A percentile compares a stretch with the other conserved stretches of the same genome.
Conservation (phyloP, 306 rosid genomes). For the Arachis hypogaea region DNA sequence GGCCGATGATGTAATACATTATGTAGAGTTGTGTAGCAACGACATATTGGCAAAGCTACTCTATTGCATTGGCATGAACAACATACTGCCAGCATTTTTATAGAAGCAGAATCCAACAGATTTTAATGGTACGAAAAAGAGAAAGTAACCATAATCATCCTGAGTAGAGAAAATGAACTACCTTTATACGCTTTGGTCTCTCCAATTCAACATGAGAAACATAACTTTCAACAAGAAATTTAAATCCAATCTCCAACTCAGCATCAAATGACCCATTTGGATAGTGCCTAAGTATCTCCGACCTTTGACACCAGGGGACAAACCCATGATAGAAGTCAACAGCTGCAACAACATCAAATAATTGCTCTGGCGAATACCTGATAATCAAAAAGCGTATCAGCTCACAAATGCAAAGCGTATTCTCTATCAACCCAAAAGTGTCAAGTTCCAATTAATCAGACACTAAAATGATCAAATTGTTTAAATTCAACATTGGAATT, state of each 20-base stretch:
- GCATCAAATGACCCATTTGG: constrained; percentile 98
- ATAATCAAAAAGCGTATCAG: constrained; percentile 5
- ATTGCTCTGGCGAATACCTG: constrained; percentile 94
- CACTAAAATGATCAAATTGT: background rate
- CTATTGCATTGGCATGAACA: constrained; percentile 1
- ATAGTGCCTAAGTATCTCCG: constrained; percentile 53
- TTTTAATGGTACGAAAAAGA: background rate
- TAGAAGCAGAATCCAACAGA: constrained; percentile 1
- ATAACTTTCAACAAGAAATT: constrained; percentile 90
- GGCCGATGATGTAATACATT: background rate
- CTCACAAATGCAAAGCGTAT: constrained; percentile 5
- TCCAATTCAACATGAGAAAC: constrained; percentile 81
- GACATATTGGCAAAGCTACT: background rate
- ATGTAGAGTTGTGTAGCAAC: background rate
- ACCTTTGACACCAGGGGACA: constrained; percentile 98
- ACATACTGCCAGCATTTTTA: background rate
- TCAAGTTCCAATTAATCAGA: no score
- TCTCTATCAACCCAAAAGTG: no score
- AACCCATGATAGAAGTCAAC: constrained; percentile 93
- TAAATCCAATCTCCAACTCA: constrained; percentile 70
- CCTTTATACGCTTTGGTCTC: constrained; percentile 80
- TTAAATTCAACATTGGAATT: background rate
- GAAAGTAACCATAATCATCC: background rate
- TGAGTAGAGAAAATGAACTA: constrained; percentile 28
- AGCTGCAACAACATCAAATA: constrained; percentile 86